Percentiles rank a stretch among this genome's conserved stretches.
phyloP scores from a whole-genome alignment of 106 monocot genomes.

The Triglochin maritima region DNA sequence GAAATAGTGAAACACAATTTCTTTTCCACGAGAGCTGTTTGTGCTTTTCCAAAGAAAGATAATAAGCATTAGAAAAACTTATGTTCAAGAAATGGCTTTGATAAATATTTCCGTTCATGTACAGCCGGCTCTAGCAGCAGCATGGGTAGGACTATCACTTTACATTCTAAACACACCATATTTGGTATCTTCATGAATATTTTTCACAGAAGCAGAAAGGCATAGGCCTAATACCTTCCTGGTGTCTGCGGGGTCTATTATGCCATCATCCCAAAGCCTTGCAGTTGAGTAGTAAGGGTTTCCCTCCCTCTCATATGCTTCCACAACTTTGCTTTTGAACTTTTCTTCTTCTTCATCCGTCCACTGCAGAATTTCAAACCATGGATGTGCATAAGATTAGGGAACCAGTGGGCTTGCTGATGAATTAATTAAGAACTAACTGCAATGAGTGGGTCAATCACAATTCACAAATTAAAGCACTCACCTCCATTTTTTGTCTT shows the following conservation, averaged over 20 bases:
- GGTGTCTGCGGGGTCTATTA: slow-evolving; percentile 91
- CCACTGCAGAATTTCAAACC: slow-evolving; percentile 44
- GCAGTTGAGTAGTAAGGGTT: slow-evolving; percentile 95
- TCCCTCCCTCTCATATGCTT: slow-evolving; percentile 88
- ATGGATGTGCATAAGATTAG: no score
- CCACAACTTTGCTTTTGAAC: slow-evolving; percentile 69
- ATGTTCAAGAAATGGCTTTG: background rate
- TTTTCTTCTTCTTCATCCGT: slow-evolving; percentile 63
- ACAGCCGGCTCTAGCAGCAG: background rate
- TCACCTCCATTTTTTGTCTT: slow-evolving; percentile 65
- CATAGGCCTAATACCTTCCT: slow-evolving; percentile 76
- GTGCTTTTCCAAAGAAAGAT: no score
- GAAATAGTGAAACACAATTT: no score
- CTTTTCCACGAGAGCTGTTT: no score
- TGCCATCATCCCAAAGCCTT: slow-evolving; percentile 98
- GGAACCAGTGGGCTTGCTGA: no score
- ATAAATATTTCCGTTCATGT: background rate
- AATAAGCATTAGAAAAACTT: background rate
- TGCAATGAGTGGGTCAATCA: no score
- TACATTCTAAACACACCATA: slow-evolving; percentile 97
- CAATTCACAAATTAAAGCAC: background rate
- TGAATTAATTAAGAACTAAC: no score
- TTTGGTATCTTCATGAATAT: slow-evolving; percentile 49
- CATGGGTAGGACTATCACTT: background rate
- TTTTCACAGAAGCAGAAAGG: slow-evolving; percentile 54